These are phyloP conservation scores for Blepharisma japonicum DNA, from an alignment of 73 alveolate species.

Conservation along the genomic window DNA sequence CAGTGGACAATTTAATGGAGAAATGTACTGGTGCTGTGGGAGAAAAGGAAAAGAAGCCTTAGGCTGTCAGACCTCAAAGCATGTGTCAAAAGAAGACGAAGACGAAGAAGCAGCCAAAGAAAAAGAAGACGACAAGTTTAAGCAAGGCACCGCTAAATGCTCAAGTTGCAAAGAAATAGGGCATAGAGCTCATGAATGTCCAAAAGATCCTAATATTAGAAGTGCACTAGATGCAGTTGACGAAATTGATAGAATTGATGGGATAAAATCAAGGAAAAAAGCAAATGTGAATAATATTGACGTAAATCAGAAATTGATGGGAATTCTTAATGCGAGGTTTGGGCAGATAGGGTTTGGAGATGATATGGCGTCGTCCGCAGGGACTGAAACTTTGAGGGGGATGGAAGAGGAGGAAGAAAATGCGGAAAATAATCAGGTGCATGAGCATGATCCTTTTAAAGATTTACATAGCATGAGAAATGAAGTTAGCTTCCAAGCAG, in stretches of 20 bases:
- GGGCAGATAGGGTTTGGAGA: conserved; percentile 8
- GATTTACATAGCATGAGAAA: background rate
- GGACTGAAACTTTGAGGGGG: background rate
- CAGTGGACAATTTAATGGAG: conserved; percentile 54
- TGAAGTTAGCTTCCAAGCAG: too few species aligned
- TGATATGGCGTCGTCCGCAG: background rate
- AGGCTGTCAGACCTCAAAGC: conserved; percentile 67
- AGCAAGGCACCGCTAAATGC: conserved; percentile 39
- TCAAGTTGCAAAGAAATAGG: conserved; percentile 65
- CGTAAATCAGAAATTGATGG: conserved; percentile 17
- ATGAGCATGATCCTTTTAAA: conserved; percentile 11
- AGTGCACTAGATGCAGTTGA: conserved; percentile 35
- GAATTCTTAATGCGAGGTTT: background rate
- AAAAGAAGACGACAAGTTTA: conserved; percentile 40
- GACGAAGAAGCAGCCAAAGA: conserved; percentile 51
- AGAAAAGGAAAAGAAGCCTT: conserved; percentile 51
- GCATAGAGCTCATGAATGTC: conserved; percentile 48
- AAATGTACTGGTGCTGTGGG: conserved; percentile 80
- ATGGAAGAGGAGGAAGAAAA: conserved; percentile 12
- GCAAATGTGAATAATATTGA: background rate
- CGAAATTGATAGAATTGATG: conserved; percentile 50
- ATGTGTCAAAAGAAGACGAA: conserved; percentile 70
- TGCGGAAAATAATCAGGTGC: conserved; percentile 1
- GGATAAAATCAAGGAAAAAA: conserved; percentile 36
- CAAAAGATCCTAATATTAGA: conserved; percentile 64